phyloP scores from a whole-genome alignment of 2,329 filamentous ascomycete species.

The Paecilomyces dactylethromorphus region DNA sequence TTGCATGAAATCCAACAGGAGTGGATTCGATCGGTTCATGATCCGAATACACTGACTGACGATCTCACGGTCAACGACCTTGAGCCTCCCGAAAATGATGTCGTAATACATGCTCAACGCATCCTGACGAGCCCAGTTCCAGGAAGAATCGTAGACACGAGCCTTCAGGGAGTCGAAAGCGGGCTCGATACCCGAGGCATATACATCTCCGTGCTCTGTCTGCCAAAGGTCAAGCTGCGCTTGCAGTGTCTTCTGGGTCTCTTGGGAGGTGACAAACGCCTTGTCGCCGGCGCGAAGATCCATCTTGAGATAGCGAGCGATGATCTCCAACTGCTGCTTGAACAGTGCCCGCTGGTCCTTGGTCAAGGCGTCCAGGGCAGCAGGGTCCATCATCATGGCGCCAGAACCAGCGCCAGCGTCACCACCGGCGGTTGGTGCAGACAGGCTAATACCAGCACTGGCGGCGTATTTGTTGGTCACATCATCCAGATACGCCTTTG shows the following conservation, averaged over 20 bases:
- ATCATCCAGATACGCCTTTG: slow-evolving; percentile 86
- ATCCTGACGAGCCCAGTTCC: slow-evolving; percentile 99
- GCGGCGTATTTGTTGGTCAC: slow-evolving; percentile 84
- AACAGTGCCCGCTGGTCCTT: slow-evolving; percentile 94
- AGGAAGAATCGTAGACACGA: slow-evolving; percentile 93
- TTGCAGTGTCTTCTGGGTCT: slow-evolving; percentile 82
- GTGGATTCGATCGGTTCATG: slow-evolving; percentile 98
- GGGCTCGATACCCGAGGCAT: slow-evolving; percentile 88
- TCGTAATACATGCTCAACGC: slow-evolving; percentile 98
- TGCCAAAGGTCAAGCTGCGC: slow-evolving; percentile 93
- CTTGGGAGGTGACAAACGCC: slow-evolving; percentile 74
- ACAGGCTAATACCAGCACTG: slow-evolving; percentile 74
- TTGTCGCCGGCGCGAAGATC: slow-evolving; percentile 96
- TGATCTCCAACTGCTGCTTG: slow-evolving; percentile 95
- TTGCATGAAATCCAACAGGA: slow-evolving; percentile 97
- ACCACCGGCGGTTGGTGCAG: slow-evolving; percentile 63
- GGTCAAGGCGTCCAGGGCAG: slow-evolving; percentile 90
- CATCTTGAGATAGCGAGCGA: slow-evolving; percentile 93
- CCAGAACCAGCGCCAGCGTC: slow-evolving; percentile 63
- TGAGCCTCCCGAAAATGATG: slow-evolving; percentile 91
- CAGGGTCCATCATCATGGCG: slow-evolving; percentile 99
- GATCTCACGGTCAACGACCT: slow-evolving; percentile 92
- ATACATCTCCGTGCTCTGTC: slow-evolving; percentile 92
- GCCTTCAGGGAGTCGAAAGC: slow-evolving; percentile 92
- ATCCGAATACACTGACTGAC: slow-evolving; percentile 98